Percentiles rank a stretch among this genome's conserved stretches.
These are phyloP conservation scores for Pseudopithomyces maydicus DNA, from an alignment of 2,329 filamentous ascomycete species.

Conservation along the genomic window DNA sequence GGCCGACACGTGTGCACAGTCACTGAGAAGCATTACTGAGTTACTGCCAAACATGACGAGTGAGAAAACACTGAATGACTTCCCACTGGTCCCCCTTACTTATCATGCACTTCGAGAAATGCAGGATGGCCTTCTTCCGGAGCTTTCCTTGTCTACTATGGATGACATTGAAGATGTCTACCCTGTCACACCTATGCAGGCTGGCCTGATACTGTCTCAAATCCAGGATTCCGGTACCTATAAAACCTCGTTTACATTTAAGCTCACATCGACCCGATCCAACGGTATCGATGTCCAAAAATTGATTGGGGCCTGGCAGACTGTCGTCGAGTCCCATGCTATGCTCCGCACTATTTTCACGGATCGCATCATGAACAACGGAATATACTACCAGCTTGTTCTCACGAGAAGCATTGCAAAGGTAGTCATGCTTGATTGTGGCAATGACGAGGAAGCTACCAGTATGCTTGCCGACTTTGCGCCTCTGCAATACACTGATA, in stretches of 20 bases:
- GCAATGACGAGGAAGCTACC: conserved; percentile 12
- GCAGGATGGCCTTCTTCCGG: conserved; percentile 10
- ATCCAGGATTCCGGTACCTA: neutral
- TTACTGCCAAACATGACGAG: neutral
- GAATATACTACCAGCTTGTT: conserved; percentile 14
- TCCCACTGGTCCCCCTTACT: conserved; percentile 9
- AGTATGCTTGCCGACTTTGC: neutral
- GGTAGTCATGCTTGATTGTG: conserved; percentile 24
- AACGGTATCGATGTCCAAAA: neutral
- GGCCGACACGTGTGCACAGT: conserved; percentile 6
- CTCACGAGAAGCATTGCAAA: conserved; percentile 20
- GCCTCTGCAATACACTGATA: conserved; percentile 12
- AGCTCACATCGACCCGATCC: neutral
- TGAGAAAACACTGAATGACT: neutral
- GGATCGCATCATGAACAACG: conserved; percentile 5
- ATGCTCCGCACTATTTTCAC: conserved; percentile 23
- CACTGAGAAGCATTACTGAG: neutral
- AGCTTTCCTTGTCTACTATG: conserved; percentile 9
- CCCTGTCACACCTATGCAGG: conserved; percentile 16
- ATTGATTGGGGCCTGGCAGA: conserved; percentile 6
- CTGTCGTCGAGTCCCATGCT: conserved; percentile 17
- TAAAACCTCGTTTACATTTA: neutral
- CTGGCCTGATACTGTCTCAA: conserved; percentile 10
- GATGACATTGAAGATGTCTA: conserved; percentile 13
- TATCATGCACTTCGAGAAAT: conserved; percentile 18